Base-by-base conservation (phyloP, 78 protist genomes). In the Cavenderia fasciculata region DNA sequence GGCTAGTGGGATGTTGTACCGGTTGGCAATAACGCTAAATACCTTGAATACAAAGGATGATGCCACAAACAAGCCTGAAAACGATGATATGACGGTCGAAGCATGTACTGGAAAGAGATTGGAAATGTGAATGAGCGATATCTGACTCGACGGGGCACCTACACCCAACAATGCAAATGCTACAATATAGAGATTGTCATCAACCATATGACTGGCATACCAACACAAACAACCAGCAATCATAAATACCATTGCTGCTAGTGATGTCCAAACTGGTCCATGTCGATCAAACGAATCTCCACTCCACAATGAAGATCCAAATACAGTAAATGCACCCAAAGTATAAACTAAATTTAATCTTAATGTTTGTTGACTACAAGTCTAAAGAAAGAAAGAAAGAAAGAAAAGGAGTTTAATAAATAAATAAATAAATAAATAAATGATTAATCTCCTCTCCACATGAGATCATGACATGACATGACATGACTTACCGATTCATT, bases 111-210 rank as follows among this genome's bases (percentile, higher is more conserved):
- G 90, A 5, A 82, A 68, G 38, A 82, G 21, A 68, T 82, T 82
- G 11, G 79, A 56, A 33, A 57, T 57, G 56, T 82, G 90, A 59
- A 82, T 51, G 52, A 82, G 44, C 38, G 61, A 41, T 56, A 82
- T 59, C 57, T 82, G 90, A 44, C 70, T 57, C 4, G 90, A 76
- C 10, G 90, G 90, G 7, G 79, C 90, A 56, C 90, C 90, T 12
- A 59, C 54, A 10, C 90, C 90, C 44, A 82, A 52, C 6, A 82
- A 44, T 33, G 90, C 74, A 82, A 82, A 82, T 29, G 90, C 59
- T 41, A 82, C 14, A 6, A 82, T 82, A 82, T 82, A 82, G 41
- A 65, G 31, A 44, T 82, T 68, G 4, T 46, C 12, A 34, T 77
- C 74, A 41, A 34, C 33, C 7, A 23, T 12, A 23, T 62, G 49